A percentile compares a stretch with the other conserved stretches of the same genome.
These are phyloP conservation scores for Obelidium mucronatum DNA, from an alignment of 192 early-diverging fungal species.

Conservation along the genomic window DNA sequence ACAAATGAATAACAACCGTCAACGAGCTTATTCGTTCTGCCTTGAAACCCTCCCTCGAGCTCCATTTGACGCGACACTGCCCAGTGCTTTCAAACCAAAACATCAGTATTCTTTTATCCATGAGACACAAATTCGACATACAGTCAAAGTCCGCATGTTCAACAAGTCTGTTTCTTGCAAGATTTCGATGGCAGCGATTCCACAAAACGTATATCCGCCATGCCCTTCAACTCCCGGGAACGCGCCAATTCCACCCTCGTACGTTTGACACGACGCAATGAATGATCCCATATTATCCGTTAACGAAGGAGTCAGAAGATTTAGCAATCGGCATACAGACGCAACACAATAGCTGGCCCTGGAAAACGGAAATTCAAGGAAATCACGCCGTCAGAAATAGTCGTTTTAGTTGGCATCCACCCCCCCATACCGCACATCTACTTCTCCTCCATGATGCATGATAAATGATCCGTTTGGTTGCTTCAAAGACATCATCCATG, in stretches of 20 bases:
- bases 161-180: conserved; percentile 71
- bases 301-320: conserved; percentile 84
- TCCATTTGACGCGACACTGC: conserved; percentile 79
- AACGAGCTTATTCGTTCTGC: conserved; percentile 95
- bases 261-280: conserved; percentile 84
- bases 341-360: conserved; percentile 78
- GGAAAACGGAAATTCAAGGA: too few species aligned
- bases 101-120: background rate
- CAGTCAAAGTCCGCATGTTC: conserved; percentile 65
- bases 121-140: conserved; percentile 37
- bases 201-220: conserved; percentile 96
- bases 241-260: conserved; percentile 91
- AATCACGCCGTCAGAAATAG: too few species aligned
- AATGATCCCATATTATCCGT: conserved; percentile 69
- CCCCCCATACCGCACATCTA: conserved; percentile 68
- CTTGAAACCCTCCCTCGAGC: conserved; percentile 95
- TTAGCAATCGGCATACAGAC: conserved; percentile 77
- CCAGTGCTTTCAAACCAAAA: conserved; percentile 65
- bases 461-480: conserved; percentile 86
- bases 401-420: too few species aligned
- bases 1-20: conserved; percentile 97
- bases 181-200: conserved; percentile 84
- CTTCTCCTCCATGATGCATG: conserved; percentile 92
- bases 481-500: conserved; percentile 85
- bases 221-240: conserved; percentile 90